Evolutionary conservation across 1,284 basidiomycete species (phyloP), one percentile per base, ranked within the genome.

Genomic region (Apiotrichum siamense): DNA sequence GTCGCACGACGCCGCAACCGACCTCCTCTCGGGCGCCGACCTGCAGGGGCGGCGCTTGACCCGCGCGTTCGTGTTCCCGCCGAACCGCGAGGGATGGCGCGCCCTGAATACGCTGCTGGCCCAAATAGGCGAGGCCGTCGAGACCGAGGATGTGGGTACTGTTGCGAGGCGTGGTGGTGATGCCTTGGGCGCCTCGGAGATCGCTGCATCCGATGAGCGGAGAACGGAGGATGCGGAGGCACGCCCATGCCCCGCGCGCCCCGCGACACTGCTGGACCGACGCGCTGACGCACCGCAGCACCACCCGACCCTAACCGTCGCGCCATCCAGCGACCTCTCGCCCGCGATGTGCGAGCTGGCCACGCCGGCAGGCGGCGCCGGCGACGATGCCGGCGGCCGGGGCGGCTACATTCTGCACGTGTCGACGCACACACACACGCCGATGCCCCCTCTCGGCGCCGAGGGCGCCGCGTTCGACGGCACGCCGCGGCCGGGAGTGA

Each of bases 401-500:
- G n/a, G n/a, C n/a, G n/a, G 59, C 7, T 70, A 70, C 47, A 47
- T 67, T 11, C 40, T 72, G 13, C 58, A 64, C 39, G 29, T 72
- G 3, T 58, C 64, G 1, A 69, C 64, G 17, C 63, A 67, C 49
- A 72, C 69, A 4, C 69, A 72, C 54, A 70, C 69, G 39, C 69
- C 69, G 3, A 33, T 70, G 36, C 63, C 67, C 7, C 61, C 61
- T 11, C 51, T 60, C 15, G 48, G 42, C 9, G 50, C 53, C 23
- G 32, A 32, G 21, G 50, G 29, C 44, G 24, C 47, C 46, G 23
- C 41, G 49, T 49, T 54, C 7, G 54, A 53, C 10, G 54, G 54
- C 25, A 62, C 57, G 47, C 64, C 65, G 36, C 18, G 49, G 25
- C 67, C 67, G 3, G 69, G 69, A 6, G 62, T 72, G 13, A 72